A percentile compares a stretch with the other conserved stretches of the same genome.
Conservation (phyloP, 106 monocot genomes). For the Dactylorhiza incarnata region DNA sequence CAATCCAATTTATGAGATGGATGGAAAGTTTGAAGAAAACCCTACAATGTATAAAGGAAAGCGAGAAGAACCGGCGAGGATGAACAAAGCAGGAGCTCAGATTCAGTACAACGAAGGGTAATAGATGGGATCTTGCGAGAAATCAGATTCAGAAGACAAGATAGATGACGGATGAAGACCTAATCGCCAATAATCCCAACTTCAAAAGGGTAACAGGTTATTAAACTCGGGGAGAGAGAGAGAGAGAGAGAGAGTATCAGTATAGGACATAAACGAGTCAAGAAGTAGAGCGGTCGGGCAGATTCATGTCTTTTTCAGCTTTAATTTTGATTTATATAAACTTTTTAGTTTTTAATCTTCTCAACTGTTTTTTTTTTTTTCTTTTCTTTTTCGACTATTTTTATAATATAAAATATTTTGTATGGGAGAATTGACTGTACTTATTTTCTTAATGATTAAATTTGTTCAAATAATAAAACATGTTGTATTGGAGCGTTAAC, state of each 20-base stretch:
- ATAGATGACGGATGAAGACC: not conserved
- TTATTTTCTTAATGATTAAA: too few species aligned
- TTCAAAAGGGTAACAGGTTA: not conserved
- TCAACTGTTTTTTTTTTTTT: too few species aligned
- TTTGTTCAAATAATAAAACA: too few species aligned
- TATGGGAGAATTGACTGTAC: too few species aligned
- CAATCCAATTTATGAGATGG: not conserved
- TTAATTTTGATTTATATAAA: not conserved
- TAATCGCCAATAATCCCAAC: not conserved
- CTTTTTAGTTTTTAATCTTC: too few species aligned
- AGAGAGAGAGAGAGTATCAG: not conserved
- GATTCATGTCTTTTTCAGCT: not conserved
- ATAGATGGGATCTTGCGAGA: not conserved
- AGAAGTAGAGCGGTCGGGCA: not conserved
- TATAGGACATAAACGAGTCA: not conserved
- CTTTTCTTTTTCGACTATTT: not conserved
- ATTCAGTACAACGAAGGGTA: not conserved
- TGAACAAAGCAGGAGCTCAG: not conserved
- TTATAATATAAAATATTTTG: too few species aligned
- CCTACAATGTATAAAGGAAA: not conserved
- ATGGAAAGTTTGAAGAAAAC: not conserved
- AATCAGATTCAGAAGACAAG: not conserved
- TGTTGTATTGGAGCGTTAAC: too few species aligned
- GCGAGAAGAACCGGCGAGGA: not conserved
- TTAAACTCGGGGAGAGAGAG: not conserved